A percentile compares a stretch with the other conserved stretches of the same genome.
These are phyloP conservation scores for Neurospora sp. DNA, from an alignment of 495 filamentous ascomycete genomes.

Conservation along the genomic window DNA sequence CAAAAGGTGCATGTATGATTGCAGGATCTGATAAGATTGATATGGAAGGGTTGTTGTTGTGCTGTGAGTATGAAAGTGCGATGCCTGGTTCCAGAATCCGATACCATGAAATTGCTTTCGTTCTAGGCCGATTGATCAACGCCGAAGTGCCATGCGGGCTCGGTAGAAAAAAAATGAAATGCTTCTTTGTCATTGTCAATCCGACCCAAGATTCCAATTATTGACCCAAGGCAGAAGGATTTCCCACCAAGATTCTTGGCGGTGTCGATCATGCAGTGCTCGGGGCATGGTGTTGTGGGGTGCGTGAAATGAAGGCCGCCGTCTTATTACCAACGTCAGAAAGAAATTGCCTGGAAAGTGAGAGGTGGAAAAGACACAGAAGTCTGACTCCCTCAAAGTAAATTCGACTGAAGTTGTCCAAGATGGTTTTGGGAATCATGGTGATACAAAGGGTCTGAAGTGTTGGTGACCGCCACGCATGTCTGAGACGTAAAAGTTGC, in stretches of 20 bases:
- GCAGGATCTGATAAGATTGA: background rate
- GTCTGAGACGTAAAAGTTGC: background rate
- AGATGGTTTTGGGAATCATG: background rate
- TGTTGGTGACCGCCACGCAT: background rate
- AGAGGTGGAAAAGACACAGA: background rate
- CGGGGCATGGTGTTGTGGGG: background rate
- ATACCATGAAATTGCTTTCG: background rate
- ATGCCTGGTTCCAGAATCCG: background rate
- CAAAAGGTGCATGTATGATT: background rate
- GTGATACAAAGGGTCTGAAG: background rate
- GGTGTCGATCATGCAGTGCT: background rate
- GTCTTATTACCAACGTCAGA: background rate
- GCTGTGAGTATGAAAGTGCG: background rate
- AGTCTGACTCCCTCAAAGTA: background rate
- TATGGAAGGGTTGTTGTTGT: background rate
- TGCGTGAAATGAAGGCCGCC: background rate
- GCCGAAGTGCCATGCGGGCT: background rate
- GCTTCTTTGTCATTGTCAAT: background rate
- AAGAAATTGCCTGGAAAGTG: background rate
- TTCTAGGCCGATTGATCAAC: background rate
- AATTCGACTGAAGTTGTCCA: background rate
- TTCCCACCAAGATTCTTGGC: background rate
- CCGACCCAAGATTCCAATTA: background rate
- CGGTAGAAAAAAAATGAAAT: background rate
- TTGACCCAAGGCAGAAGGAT: background rate